Conservation (phyloP, 2,329 filamentous ascomycete genomes). For the Exophiala xenobiotica region DNA sequence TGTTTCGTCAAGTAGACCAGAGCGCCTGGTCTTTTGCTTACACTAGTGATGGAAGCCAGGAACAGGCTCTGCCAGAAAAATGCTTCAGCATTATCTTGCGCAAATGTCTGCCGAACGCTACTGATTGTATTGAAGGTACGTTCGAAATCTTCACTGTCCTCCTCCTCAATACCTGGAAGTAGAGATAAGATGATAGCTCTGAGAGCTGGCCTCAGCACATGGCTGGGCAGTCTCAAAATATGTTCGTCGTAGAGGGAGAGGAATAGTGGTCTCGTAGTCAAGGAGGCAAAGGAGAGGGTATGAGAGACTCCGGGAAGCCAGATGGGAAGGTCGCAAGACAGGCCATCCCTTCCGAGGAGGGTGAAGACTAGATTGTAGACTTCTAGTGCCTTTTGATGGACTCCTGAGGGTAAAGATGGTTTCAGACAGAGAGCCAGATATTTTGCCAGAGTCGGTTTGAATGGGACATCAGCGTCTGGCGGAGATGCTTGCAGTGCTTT, state of each 20-base stretch:
- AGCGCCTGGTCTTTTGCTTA: slow-evolving; percentile 78
- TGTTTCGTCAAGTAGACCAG: slow-evolving; percentile 80
- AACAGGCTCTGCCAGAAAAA: slow-evolving; percentile 99
- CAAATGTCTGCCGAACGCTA: slow-evolving; percentile 69
- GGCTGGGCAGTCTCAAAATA: slow-evolving; percentile 69
- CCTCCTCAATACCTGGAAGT: slow-evolving; percentile 88
- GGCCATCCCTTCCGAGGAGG: slow-evolving; percentile 69
- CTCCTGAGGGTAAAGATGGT: slow-evolving; percentile 86
- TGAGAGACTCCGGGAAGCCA: slow-evolving; percentile 88
- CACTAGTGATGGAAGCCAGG: slow-evolving; percentile 84
- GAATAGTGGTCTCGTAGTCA: slow-evolving; percentile 83
- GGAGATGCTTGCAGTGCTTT: slow-evolving; percentile 86
- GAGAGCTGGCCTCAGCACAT: slow-evolving; percentile 76
- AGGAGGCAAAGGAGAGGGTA: slow-evolving; percentile 89
- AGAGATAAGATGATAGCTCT: slow-evolving; percentile 88
- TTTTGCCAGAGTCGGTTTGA: slow-evolving; percentile 80
- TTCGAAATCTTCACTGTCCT: slow-evolving; percentile 96
- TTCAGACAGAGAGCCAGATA: slow-evolving; percentile 94
- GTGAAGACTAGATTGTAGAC: slow-evolving; percentile 89
- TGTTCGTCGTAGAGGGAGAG: slow-evolving; percentile 80
- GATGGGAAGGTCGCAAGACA: slow-evolving; percentile 78
- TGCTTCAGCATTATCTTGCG: slow-evolving; percentile 65
- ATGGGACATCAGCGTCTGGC: slow-evolving; percentile 72
- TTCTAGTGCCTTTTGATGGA: slow-evolving; percentile 95
- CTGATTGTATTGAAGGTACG: slow-evolving; percentile 76